These are phyloP conservation scores for Prunus salicina DNA, from an alignment of 306 rosid genomes.

Conservation along the genomic window DNA sequence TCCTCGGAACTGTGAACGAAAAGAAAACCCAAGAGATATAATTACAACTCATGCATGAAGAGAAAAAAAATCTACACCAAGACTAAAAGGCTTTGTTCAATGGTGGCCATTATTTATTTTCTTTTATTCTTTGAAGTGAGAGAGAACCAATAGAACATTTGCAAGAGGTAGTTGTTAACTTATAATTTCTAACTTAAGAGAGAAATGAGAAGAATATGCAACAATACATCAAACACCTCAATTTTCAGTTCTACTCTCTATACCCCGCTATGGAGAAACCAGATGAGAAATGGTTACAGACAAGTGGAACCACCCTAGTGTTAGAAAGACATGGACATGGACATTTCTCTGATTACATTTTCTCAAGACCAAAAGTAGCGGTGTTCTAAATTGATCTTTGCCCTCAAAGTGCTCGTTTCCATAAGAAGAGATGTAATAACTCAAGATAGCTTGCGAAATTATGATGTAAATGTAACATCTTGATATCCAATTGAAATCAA, in stretches of 20 bases:
- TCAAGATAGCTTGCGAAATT: not conserved
- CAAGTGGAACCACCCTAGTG: not conserved
- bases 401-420: not conserved
- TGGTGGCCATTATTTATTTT: not conserved
- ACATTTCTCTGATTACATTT: too few relatives aligned
- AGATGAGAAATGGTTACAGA: not conserved
- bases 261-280: not conserved
- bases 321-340: not conserved
- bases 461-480: not conserved
- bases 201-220: not conserved
- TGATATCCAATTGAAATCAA: not conserved
- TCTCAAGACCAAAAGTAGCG: not conserved
- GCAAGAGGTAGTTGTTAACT: not conserved
- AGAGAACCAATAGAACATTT: not conserved
- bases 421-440: not conserved
- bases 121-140: not conserved
- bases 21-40: not conserved
- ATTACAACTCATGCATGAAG: not conserved
- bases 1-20: constrained; percentile 77
- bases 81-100: not conserved
- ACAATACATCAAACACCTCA: not conserved
- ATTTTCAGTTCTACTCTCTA: not conserved
- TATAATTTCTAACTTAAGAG: not conserved
- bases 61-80: not conserved
- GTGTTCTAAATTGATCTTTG: not conserved